Conservation (phyloP, 2,329 filamentous ascomycete species). For the Talaromyces albobiverticillius region DNA sequence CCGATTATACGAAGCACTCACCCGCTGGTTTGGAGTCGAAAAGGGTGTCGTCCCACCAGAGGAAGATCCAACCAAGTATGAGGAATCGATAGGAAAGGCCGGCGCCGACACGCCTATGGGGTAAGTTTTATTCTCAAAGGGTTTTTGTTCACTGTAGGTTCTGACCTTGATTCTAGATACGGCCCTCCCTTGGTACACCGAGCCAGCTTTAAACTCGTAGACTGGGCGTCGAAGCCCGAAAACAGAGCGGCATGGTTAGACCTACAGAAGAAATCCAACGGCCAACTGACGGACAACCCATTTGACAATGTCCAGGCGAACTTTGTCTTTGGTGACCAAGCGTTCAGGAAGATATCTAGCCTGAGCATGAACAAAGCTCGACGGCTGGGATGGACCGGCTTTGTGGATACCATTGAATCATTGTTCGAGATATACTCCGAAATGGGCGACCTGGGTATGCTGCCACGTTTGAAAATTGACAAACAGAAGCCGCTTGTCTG, state of each 20-base stretch:
- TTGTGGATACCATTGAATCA: conserved; percentile 24
- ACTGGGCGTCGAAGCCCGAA: conserved; percentile 15
- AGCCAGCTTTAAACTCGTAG: not conserved
- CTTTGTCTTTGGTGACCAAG: conserved; percentile 22
- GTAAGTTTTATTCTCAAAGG: not conserved
- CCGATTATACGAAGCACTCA: conserved; percentile 25
- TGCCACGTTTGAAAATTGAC: conserved; percentile 23
- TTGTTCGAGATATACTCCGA: conserved; percentile 24
- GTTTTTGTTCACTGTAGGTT: no score
- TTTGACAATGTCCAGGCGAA: conserved; percentile 22
- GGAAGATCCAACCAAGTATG: conserved; percentile 20
- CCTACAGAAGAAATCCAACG: conserved; percentile 16
- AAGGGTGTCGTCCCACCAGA: conserved; percentile 13
- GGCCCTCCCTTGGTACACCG: not conserved
- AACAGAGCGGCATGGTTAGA: conserved; percentile 20
- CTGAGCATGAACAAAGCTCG: conserved; percentile 23
- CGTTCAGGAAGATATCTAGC: conserved; percentile 16
- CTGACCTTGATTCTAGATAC: not conserved
- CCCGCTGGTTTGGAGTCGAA: conserved; percentile 25
- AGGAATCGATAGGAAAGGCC: conserved; percentile 12
- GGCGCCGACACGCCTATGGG: conserved; percentile 18
- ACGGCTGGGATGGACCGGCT: conserved; percentile 23
- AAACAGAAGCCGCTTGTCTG: conserved; percentile 20
- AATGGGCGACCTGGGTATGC: conserved; percentile 22
- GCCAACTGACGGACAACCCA: conserved; percentile 20